Evolutionary conservation across 2,329 filamentous ascomycete genomes (phyloP).

Genomic region (Pezicula radicicola): DNA sequence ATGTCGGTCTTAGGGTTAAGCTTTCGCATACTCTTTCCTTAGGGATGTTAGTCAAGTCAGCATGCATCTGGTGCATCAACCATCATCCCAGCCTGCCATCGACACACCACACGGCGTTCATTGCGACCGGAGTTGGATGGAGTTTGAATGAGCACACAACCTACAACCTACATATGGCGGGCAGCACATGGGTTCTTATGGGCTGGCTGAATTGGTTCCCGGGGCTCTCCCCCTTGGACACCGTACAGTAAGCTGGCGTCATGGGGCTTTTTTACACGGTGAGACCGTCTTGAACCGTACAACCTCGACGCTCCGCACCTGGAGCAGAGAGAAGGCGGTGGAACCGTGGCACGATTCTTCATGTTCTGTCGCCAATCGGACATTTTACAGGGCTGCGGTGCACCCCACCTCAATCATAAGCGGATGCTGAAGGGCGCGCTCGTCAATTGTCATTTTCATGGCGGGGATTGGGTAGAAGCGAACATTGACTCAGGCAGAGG

Average conservation of each 20-base stretch:
- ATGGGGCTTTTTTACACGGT: not conserved
- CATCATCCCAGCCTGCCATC: no score
- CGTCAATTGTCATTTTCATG: conserved; percentile 16
- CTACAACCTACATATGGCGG: not conserved
- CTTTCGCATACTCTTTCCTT: no score
- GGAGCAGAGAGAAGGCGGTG: conserved; percentile 8
- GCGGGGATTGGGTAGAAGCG: not conserved
- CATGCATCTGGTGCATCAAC: no score
- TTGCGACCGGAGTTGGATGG: no score
- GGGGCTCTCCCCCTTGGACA: not conserved
- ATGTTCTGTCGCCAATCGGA: conserved; percentile 12
- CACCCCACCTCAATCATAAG: conserved; percentile 10
- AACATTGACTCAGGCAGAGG: not conserved
- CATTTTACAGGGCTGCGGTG: conserved; percentile 5
- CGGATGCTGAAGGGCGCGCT: conserved; percentile 20
- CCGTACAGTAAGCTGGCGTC: not conserved
- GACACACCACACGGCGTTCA: no score
- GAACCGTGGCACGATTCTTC: conserved; percentile 1
- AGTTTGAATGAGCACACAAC: no score
- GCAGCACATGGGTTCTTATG: not conserved
- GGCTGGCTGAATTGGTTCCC: not conserved
- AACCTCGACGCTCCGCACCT: not conserved
- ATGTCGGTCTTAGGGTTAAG: no score
- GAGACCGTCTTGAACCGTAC: not conserved
- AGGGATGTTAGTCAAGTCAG: no score